These are phyloP conservation scores for Calonectria henricotiae DNA, from an alignment of 2,329 filamentous ascomycete species.

Conservation along the genomic window DNA sequence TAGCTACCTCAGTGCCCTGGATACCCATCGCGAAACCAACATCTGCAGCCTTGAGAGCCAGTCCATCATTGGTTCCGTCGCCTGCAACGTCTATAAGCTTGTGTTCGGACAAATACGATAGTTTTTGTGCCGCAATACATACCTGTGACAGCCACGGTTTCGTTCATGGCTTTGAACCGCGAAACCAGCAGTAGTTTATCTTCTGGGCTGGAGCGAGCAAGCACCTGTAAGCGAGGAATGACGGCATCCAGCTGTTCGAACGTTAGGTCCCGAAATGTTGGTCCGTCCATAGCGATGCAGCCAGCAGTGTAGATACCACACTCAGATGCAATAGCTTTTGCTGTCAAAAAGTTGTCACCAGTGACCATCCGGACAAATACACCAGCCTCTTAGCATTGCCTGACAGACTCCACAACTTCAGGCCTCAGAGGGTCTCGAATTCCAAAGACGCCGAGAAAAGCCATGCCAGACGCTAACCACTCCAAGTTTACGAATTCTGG, in stretches of 20 bases:
- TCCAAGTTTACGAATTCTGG: slow-evolving; percentile 58
- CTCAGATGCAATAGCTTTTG: slow-evolving; percentile 76
- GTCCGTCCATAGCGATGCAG: slow-evolving; percentile 78
- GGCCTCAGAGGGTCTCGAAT: slow-evolving; percentile 77
- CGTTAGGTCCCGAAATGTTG: slow-evolving; percentile 73
- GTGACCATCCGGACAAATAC: slow-evolving; percentile 77
- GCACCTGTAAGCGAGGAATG: slow-evolving; percentile 67
- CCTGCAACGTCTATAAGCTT: slow-evolving; percentile 55
- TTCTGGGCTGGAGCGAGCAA: slow-evolving; percentile 74
- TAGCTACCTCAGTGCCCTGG: slow-evolving; percentile 78
- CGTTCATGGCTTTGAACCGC: slow-evolving; percentile 69
- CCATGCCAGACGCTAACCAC: slow-evolving; percentile 73
- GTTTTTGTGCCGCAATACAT: background rate
- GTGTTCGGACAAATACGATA: background rate
- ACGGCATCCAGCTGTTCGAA: slow-evolving; percentile 68
- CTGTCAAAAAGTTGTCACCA: slow-evolving; percentile 69
- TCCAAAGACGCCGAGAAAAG: slow-evolving; percentile 78
- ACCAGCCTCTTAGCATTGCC: slow-evolving; percentile 74
- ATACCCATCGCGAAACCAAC: slow-evolving; percentile 81
- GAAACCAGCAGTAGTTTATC: slow-evolving; percentile 73
- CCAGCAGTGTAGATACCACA: slow-evolving; percentile 76
- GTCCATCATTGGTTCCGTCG: slow-evolving; percentile 78
- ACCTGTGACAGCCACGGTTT: slow-evolving; percentile 73
- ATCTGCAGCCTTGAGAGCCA: slow-evolving; percentile 77
- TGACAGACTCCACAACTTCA: slow-evolving; percentile 74